Conservation (phyloP, 345 rosid species). For the Ceriops tagal region DNA sequence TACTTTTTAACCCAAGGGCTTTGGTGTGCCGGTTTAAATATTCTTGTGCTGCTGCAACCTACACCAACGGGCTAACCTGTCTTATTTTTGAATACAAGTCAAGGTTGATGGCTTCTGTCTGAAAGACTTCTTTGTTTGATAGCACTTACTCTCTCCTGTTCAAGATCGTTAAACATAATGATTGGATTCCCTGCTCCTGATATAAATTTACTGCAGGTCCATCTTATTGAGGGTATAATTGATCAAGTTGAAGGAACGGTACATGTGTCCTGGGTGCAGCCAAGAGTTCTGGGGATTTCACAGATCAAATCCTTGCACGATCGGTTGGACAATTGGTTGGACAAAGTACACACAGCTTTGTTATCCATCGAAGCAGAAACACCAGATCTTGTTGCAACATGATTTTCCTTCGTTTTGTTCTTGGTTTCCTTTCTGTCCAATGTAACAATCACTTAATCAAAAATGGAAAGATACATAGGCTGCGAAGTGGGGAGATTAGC, state of each 20-base stretch:
- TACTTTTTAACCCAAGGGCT: too few species aligned
- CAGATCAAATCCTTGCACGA: constrained; percentile 88
- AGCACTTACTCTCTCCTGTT: too few species aligned
- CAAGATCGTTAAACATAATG: background rate
- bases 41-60: too few species aligned
- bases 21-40: too few species aligned
- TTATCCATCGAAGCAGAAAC: constrained; percentile 95
- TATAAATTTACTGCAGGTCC: constrained; percentile 55
- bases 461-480: background rate
- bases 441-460: constrained; percentile 12
- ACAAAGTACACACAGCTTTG: constrained; percentile 74
- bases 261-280: constrained; percentile 96
- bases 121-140: too few species aligned
- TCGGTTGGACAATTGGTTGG: constrained; percentile 79
- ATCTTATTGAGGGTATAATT: constrained; percentile 88
- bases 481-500: background rate
- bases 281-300: constrained; percentile 89
- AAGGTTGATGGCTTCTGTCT: too few species aligned
- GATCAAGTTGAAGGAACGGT: constrained; percentile 97
- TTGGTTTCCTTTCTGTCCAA: constrained; percentile 1
- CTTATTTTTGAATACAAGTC: too few species aligned
- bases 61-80: too few species aligned
- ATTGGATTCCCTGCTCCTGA: background rate
- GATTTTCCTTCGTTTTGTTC: constrained; percentile 5
- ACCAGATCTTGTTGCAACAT: constrained; percentile 87